These are phyloP conservation scores for Mimosa bimucronata DNA, from an alignment of 306 rosid species.

Conservation along the genomic window DNA sequence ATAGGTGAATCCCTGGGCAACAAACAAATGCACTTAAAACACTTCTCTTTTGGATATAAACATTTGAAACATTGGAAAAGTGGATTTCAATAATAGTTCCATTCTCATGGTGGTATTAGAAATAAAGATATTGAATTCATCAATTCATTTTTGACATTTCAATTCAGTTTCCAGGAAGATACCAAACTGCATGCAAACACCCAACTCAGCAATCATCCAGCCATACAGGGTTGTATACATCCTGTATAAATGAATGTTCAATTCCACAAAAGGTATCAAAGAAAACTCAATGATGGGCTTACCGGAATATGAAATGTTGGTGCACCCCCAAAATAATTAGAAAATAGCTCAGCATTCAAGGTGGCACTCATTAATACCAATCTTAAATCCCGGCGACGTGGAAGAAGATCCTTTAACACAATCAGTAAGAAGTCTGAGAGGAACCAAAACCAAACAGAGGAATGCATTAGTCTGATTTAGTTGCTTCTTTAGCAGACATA, in stretches of 20 bases:
- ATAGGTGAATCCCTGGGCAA: slow-evolving; percentile 83
- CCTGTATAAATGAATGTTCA: slow-evolving; percentile 20
- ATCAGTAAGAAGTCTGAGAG: slow-evolving; percentile 91
- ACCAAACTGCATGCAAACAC: slow-evolving; percentile 4
- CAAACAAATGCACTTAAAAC: slow-evolving; percentile 39
- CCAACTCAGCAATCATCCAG: slow-evolving; percentile 3
- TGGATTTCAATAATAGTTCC: slow-evolving; percentile 24
- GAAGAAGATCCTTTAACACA: slow-evolving; percentile 95
- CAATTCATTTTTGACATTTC: too few relatives aligned
- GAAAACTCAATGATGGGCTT: slow-evolving; percentile 30
- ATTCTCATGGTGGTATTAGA: background rate
- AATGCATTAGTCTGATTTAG: slow-evolving; percentile 40
- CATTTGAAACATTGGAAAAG: slow-evolving; percentile 32
- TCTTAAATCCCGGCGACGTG: slow-evolving; percentile 85
- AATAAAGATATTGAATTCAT: background rate
- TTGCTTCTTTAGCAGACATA: slow-evolving; percentile 30
- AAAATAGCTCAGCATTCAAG: slow-evolving; percentile 88
- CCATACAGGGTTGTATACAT: background rate
- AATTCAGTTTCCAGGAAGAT: slow-evolving; percentile 3
- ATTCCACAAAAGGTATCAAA: slow-evolving; percentile 18
- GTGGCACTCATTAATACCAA: slow-evolving; percentile 97
- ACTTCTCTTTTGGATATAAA: background rate
- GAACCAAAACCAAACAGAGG: slow-evolving; percentile 39
- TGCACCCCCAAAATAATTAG: slow-evolving; percentile 75
- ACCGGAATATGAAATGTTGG: slow-evolving; percentile 84